These are phyloP conservation scores for Candida dendrica DNA, from an alignment of 805 yeast genomes.

Conservation along the genomic window DNA sequence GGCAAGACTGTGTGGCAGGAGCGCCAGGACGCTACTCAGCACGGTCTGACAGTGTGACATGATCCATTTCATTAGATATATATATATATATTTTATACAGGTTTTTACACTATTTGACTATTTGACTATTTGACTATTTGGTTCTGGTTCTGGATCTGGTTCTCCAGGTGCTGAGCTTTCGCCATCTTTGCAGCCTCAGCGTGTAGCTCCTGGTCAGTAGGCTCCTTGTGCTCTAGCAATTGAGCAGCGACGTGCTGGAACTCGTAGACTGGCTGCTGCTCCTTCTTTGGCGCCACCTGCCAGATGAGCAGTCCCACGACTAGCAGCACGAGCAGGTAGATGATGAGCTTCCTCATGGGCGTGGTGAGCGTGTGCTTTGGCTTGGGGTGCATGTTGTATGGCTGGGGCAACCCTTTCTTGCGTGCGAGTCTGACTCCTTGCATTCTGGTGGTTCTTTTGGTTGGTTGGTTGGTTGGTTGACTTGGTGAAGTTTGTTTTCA, in stretches of 20 bases:
- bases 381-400: constrained; percentile 27
- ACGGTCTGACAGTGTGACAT: constrained; percentile 30
- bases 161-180: background rate
- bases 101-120: too few species aligned
- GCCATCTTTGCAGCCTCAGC: constrained; percentile 6
- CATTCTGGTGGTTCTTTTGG: constrained; percentile 9
- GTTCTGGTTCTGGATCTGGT: too few species aligned
- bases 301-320: constrained; percentile 26
- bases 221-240: constrained; percentile 15
- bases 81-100: background rate
- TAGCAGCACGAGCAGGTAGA: constrained; percentile 28
- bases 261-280: constrained; percentile 14
- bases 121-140: too few species aligned
- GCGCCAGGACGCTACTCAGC: constrained; percentile 61
- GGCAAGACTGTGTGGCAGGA: constrained; percentile 98
- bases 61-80: too few species aligned
- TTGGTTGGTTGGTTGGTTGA: too few species aligned
- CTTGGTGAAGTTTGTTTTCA: too few species aligned
- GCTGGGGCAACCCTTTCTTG: constrained; percentile 34
- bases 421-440: constrained; percentile 25
- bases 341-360: constrained; percentile 38
- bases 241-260: too few species aligned
- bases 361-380: constrained; percentile 31
- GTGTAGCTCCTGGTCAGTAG: background rate
- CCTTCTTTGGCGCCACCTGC: constrained; percentile 18